Conservation (phyloP, 352 stramenopile genomes). For the Phytopythium delawarense region DNA sequence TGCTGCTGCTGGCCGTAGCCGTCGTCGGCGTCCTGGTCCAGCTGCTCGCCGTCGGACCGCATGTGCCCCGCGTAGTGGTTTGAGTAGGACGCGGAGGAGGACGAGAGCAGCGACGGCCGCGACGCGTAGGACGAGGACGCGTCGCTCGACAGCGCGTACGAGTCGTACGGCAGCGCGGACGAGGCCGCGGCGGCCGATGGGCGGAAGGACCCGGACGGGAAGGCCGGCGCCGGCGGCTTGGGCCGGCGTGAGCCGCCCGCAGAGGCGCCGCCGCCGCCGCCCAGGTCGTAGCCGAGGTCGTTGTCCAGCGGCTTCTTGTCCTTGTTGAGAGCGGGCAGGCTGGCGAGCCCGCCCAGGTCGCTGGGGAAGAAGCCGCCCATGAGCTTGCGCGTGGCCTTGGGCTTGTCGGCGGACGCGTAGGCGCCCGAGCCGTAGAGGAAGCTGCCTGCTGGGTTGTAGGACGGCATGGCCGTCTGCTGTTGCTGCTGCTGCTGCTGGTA, state of each 20-base stretch:
- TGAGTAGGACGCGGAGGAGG: conserved; percentile 2
- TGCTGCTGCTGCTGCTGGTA: conserved; percentile 12
- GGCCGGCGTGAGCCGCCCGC: neutral
- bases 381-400: conserved; percentile 35
- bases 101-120: conserved; percentile 1
- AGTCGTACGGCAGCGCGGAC: conserved; percentile 15
- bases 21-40: conserved; percentile 3
- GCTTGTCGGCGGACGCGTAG: conserved; percentile 24
- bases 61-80: conserved; percentile 9
- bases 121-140: conserved; percentile 13
- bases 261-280: neutral
- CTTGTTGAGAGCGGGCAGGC: conserved; percentile 34
- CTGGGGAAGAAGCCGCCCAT: conserved; percentile 32
- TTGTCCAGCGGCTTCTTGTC: conserved; percentile 32
- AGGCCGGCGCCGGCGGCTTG: conserved; percentile 10
- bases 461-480: conserved; percentile 11
- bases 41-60: neutral
- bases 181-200: conserved; percentile 1
- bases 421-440: conserved; percentile 29
- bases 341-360: conserved; percentile 18
- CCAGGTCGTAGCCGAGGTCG: conserved; percentile 11
- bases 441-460: conserved; percentile 19
- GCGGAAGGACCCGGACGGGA: conserved; percentile 15
- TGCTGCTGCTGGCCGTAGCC: conserved; percentile 25
- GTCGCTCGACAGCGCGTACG: conserved; percentile 12